These are phyloP conservation scores for Parietichytrium sp. DNA, from an alignment of 108 stramenopile species.

Conservation along the genomic window DNA sequence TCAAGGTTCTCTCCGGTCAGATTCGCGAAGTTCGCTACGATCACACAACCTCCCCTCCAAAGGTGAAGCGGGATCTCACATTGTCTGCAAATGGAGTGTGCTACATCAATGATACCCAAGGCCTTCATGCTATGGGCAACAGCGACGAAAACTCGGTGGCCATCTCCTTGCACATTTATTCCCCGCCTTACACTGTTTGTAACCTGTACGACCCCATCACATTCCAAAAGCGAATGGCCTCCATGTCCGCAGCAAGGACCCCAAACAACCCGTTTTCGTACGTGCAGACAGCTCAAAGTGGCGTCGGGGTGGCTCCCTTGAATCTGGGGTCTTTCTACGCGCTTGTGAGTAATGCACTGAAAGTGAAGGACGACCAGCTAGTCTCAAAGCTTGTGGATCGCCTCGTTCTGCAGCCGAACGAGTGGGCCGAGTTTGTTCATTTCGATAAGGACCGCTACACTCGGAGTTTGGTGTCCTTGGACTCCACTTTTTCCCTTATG, in stretches of 20 bases:
- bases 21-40: constrained; percentile 30
- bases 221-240: not conserved
- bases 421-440: constrained; percentile 16
- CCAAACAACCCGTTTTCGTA: not conserved
- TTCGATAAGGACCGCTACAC: constrained; percentile 5
- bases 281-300: not conserved
- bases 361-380: not conserved
- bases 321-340: not conserved
- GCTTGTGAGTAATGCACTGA: not conserved
- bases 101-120: constrained; percentile 37
- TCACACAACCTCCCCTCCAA: not conserved
- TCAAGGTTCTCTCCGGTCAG: constrained; percentile 15
- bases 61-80: not conserved
- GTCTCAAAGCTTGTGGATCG: not conserved
- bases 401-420: not conserved
- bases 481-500: not conserved
- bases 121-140: constrained; percentile 37
- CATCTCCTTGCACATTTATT: constrained; percentile 32
- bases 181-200: constrained; percentile 13
- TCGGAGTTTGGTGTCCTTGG: not conserved
- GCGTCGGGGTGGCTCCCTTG: not conserved
- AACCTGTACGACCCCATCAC: not conserved
- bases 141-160: not conserved
- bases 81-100: not conserved
- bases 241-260: not conserved